Base-by-base conservation (phyloP, 1,284 basidiomycete genomes). In the Rhodotorula sp. region DNA sequence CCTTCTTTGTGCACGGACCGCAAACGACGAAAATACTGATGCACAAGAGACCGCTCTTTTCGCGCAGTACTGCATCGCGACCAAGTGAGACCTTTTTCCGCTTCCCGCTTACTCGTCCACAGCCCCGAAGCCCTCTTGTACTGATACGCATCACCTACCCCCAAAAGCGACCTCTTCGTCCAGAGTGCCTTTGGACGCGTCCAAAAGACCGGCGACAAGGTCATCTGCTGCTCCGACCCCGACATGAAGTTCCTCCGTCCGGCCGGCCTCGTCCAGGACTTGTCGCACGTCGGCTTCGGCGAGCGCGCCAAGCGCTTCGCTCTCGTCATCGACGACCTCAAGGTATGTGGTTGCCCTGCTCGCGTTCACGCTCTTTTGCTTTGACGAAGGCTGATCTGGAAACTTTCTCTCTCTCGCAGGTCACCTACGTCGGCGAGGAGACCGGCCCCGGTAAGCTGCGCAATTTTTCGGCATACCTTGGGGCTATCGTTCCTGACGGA, bases 161-260 rank as follows among this genome's bases (percentile, higher is more conserved):
- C 23, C 19, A 14, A 18, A n/a, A 55, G 26, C 80, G 90, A 91
- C 78, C 82, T 86, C n/a, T 91, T 89, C 78, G 90, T 91, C 70
- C 85, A 73, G 64, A 71, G 67, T 76, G 91, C 87, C 61, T 92
- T 90, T 89, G 88, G 85, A 26, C 75, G 74, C 34, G 85, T 88
- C 63, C 84, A 87, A 68, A 84, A 87, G 74, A 68, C 73, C 14
- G 87, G 87, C 10, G 83, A 88, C 77, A 86, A 89, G 80, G 89
- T 92, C 80, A 88, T 89, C 84, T 70, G 88, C 87, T 86, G 90
- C 76, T 87, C 87, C 49, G 91, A 92, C 80, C 76, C 84, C 45
- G 80, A 85, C 66, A 86, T 87, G n/a, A 80, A 84, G 71, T 92
- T 89, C 88, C 87, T 89, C 65, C 82, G 82, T 60, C 79, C 81